These are phyloP conservation scores for Exophiala dermatitidis DNA, from an alignment of 2,329 filamentous ascomycete species.

Conservation along the genomic window DNA sequence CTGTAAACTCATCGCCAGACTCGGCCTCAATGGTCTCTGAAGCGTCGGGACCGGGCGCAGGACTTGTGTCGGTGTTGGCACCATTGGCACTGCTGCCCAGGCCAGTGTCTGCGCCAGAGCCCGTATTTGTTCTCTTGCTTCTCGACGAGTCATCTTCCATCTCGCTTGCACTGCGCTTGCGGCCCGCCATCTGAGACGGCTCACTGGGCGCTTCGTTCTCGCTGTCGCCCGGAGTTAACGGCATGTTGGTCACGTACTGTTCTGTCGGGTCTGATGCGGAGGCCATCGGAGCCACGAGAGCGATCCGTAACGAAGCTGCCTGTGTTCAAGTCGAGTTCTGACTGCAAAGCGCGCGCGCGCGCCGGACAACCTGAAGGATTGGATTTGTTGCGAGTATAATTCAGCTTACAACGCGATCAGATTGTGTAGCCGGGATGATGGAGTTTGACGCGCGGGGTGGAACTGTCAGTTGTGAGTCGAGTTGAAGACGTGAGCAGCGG, in stretches of 20 bases:
- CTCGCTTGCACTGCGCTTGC: slow-evolving; percentile 21
- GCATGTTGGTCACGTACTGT: slow-evolving; percentile 7
- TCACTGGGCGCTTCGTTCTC: slow-evolving; percentile 1
- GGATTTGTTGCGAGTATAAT: too few species aligned
- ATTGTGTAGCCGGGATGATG: too few species aligned
- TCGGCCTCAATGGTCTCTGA: slow-evolving; percentile 12
- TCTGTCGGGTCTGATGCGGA: slow-evolving; percentile 5
- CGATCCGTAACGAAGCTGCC: too few species aligned
- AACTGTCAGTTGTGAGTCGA: too few species aligned
- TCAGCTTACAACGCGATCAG: too few species aligned
- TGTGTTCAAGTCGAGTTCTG: too few species aligned
- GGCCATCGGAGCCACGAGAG: slow-evolving; percentile 5
- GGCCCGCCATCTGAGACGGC: slow-evolving; percentile 4
- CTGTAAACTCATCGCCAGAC: slow-evolving; percentile 9
- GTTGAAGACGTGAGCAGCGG: too few species aligned
- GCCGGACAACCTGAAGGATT: too few species aligned
- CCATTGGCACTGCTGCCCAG: not conserved
- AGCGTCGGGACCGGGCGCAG: not conserved
- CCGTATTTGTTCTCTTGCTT: not conserved
- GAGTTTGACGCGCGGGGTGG: too few species aligned
- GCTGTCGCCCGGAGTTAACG: slow-evolving; percentile 6
- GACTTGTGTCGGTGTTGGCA: not conserved
- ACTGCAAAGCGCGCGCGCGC: too few species aligned
- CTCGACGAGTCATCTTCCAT: slow-evolving; percentile 9
- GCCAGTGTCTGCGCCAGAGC: not conserved